Conservation (phyloP, 257 asterid species). For the Nicotiana otophora region DNA sequence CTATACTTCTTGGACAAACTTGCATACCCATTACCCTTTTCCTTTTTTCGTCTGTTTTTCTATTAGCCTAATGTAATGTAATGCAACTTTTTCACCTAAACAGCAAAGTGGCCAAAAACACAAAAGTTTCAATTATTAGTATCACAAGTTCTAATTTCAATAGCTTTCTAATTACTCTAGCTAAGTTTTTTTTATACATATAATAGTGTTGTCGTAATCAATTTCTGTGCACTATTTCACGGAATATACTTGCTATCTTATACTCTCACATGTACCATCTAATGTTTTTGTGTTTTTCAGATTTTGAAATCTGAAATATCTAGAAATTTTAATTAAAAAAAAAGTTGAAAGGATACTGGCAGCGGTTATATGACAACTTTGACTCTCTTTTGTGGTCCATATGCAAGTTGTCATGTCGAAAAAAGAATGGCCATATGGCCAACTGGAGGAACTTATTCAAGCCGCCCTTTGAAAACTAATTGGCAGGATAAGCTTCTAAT, state of each 20-base stretch:
- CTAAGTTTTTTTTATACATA: not conserved
- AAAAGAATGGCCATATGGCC: not conserved
- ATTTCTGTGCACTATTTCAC: too few species aligned
- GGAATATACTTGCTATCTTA: too few species aligned
- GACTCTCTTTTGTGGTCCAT: slow-evolving; percentile 7
- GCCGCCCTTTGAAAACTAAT: not conserved
- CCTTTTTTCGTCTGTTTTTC: not conserved
- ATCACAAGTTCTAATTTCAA: not conserved
- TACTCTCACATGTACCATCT: not conserved
- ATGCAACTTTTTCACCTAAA: not conserved
- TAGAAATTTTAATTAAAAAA: not conserved
- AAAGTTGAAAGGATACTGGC: not conserved
- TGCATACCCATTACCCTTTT: not conserved
- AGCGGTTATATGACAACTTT: not conserved
- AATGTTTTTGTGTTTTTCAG: not conserved
- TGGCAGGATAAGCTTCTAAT: not conserved
- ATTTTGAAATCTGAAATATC: not conserved
- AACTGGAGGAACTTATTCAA: not conserved
- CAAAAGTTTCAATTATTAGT: not conserved
- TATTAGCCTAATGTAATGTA: not conserved
- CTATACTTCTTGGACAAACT: not conserved
- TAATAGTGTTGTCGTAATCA: too few species aligned
- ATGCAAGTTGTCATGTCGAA: not conserved
- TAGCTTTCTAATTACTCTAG: not conserved
- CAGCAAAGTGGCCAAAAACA: not conserved